Evolutionary conservation across 192 early-diverging fungal species (phyloP).

Genomic region (Coemansia sp.): DNA sequence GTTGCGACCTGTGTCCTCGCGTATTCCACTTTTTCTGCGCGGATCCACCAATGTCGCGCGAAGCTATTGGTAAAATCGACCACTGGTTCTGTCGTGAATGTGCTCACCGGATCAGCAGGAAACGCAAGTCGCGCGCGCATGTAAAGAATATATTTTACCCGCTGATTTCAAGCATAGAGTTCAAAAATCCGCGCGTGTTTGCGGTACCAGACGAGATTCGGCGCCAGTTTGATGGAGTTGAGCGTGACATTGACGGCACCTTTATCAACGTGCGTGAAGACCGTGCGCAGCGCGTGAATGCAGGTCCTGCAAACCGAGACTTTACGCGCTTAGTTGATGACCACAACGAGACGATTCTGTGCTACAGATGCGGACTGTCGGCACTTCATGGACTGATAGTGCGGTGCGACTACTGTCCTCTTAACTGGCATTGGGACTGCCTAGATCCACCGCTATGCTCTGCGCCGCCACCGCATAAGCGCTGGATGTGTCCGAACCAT

Average conservation of each 20-base stretch:
- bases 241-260: conserved; percentile 39
- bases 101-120: conserved; percentile 20
- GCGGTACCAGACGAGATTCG: conserved; percentile 53
- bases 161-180: conserved; percentile 37
- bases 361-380: conserved; percentile 50
- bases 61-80: conserved; percentile 32
- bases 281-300: conserved; percentile 27
- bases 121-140: conserved; percentile 46
- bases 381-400: conserved; percentile 43
- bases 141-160: conserved; percentile 50
- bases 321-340: conserved; percentile 48
- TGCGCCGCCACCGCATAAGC: conserved; percentile 36
- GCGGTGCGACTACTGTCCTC: conserved; percentile 52
- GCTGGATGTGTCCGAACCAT: conserved; percentile 57
- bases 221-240: conserved; percentile 46
- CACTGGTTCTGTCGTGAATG: conserved; percentile 54
- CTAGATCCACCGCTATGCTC: conserved; percentile 50
- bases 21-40: conserved; percentile 52
- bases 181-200: conserved; percentile 42
- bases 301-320: conserved; percentile 29
- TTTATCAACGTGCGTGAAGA: conserved; percentile 44
- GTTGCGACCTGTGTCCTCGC: conserved; percentile 51
- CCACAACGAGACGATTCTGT: conserved; percentile 41
- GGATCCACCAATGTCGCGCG: conserved; percentile 46
- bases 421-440: conserved; percentile 57